phyloP scores from a whole-genome alignment of 2,329 filamentous ascomycete species.

The Aotearoamyces nothofagi region DNA sequence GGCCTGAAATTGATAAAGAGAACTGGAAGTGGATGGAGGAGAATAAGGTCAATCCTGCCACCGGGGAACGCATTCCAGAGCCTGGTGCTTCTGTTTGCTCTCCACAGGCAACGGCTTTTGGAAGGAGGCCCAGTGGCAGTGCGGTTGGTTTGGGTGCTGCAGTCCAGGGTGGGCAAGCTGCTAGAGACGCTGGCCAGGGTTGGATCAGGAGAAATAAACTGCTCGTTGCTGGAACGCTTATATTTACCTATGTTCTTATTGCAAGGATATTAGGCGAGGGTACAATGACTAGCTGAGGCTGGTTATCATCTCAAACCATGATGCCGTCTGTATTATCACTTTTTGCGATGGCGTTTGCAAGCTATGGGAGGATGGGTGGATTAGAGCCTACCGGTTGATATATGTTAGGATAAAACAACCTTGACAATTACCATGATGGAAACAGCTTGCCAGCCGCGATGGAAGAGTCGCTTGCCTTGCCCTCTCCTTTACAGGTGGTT shows the following conservation, averaged over 20 bases:
- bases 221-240: constrained; percentile 48
- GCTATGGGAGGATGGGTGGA: too few species aligned
- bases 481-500: too few species aligned
- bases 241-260: constrained; percentile 75
- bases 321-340: too few species aligned
- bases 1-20: constrained; percentile 76
- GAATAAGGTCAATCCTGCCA: constrained; percentile 61
- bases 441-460: too few species aligned
- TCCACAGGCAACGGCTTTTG: constrained; percentile 46
- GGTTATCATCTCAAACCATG: too few species aligned
- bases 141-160: constrained; percentile 40
- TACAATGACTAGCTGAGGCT: too few species aligned
- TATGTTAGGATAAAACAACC: too few species aligned
- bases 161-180: constrained; percentile 65
- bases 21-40: constrained; percentile 89
- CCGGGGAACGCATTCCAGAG: constrained; percentile 50
- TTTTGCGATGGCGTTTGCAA: too few species aligned
- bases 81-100: constrained; percentile 34
- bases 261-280: constrained; percentile 46
- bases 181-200: constrained; percentile 62
- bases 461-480: too few species aligned
- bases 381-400: too few species aligned
- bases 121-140: constrained; percentile 44
- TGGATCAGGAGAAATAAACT: constrained; percentile 75
- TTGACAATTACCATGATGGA: too few species aligned